Percentiles rank a stretch among this genome's conserved stretches.
These are phyloP conservation scores for Tricholoma flavovirens DNA, from an alignment of 768 basidiomycete genomes.

Conservation along the genomic window DNA sequence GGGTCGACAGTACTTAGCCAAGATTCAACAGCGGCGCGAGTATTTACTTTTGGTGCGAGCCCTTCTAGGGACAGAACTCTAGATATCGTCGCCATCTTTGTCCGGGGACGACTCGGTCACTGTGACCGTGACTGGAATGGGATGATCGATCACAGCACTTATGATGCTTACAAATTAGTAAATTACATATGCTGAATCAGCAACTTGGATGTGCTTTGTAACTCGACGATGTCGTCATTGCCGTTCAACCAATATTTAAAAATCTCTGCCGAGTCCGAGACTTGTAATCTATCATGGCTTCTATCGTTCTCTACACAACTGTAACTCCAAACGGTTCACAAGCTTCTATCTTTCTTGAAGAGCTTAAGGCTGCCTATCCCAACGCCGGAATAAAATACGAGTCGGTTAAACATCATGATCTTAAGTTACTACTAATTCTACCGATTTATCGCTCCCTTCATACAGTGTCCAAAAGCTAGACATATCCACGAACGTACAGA, in stretches of 20 bases:
- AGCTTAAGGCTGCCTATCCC: conserved; percentile 46
- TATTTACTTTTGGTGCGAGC: conserved; percentile 74
- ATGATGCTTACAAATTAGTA: no score
- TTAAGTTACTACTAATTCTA: no score
- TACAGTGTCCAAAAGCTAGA: not conserved
- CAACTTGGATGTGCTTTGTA: no score
- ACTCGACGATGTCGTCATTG: no score
- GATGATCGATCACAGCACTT: not conserved
- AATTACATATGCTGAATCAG: no score
- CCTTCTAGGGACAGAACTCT: conserved; percentile 46
- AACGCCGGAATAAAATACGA: not conserved
- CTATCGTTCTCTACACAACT: conserved; percentile 33
- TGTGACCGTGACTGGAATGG: no score
- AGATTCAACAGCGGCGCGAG: conserved; percentile 68
- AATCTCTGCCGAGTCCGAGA: no score
- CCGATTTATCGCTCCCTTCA: not conserved
- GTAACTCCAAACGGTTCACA: conserved; percentile 46
- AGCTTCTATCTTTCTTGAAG: conserved; percentile 46
- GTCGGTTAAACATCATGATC: not conserved
- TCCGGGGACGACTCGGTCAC: no score
- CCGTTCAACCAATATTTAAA: no score
- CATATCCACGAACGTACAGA: not conserved
- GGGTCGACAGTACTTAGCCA: conserved; percentile 63
- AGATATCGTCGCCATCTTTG: conserved; percentile 24
- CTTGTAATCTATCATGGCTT: not conserved